These are phyloP conservation scores for Triticum dicoccoides DNA, from an alignment of 176 grass and related monocot species.

Conservation along the genomic window DNA sequence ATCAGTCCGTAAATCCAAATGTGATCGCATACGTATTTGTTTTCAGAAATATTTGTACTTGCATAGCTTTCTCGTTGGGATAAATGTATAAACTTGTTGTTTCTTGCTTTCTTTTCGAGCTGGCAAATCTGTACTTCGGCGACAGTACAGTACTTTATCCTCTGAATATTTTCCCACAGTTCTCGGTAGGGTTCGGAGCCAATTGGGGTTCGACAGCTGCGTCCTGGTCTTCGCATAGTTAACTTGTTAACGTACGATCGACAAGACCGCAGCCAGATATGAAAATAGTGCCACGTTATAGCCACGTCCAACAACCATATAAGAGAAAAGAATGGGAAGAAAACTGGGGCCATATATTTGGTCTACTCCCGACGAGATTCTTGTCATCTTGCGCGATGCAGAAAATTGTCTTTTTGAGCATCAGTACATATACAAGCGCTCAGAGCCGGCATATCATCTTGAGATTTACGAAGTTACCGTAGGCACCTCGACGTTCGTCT, in stretches of 20 bases:
- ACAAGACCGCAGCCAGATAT: not conserved
- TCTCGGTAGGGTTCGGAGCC: not conserved
- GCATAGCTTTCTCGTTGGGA: not conserved
- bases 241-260: constrained; percentile 3
- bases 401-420: not conserved
- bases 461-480: too few relatives aligned
- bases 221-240: not conserved
- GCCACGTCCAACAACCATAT: constrained; percentile 35
- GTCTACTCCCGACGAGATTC: constrained; percentile 21
- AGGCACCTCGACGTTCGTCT: too few relatives aligned
- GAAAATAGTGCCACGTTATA: constrained; percentile 37
- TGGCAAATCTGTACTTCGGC: constrained; percentile 7
- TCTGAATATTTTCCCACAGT: not conserved
- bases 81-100: not conserved
- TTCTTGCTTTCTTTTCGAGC: not conserved
- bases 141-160: not conserved
- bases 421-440: too few relatives aligned
- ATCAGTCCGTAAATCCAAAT: not conserved
- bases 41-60: not conserved
- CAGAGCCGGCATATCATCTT: too few relatives aligned
- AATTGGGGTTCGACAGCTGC: not conserved
- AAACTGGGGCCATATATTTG: constrained; percentile 4
- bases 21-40: not conserved
- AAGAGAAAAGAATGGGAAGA: not conserved
- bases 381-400: not conserved